Evolutionary conservation across 2,329 filamentous ascomycete genomes (phyloP), one percentile per base, ranked within the genome.

Genomic region (Fusarium goolgardi): DNA sequence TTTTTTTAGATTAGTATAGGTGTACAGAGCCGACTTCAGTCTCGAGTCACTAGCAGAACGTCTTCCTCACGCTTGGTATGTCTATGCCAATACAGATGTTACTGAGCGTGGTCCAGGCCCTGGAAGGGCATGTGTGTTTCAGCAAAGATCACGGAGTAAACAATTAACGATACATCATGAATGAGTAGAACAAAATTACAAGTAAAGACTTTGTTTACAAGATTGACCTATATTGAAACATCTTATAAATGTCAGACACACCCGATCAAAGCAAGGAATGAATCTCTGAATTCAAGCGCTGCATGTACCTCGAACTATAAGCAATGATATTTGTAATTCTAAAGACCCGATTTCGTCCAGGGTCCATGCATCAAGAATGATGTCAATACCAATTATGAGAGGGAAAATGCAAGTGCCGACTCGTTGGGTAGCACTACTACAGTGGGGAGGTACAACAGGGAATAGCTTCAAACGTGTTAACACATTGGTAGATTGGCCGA

Each of bases 381-480:
- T 43, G 40, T 43, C 40, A 43, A 27, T 12, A 10, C 18, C 8
- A 41, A 25, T 5, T 18, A 7, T 16, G 10, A 18, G 16, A 25
- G 16, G 40, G 23, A n/a, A 43, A 16, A 43, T 18, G 9, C 21
- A 43, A 43, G 21, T 44, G 41, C 41, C 23, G 41, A 44, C 21
- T 50, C 18, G 6, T 6, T 10, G 16, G 5, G 47, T 16, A 12
- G 6, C 20, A 29, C 31, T 20, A 8, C 8, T 15, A n/a, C 3
- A 40, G 46, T 8, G 32, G 32, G 23, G 13, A 37, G n/a, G 9
- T 27, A 12, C 4, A 29, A 18, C 23, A 29, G 13, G 47, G 6
- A 23, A 50, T 39, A 50, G 32, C 46, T 35, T 39, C 46, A 50
- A 27, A 37, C 23, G n/a, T n/a, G n/a, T n/a, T n/a, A 50, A 18